Conservation (phyloP, 192 early-diverging fungal genomes). For the Pilaira anomala region DNA sequence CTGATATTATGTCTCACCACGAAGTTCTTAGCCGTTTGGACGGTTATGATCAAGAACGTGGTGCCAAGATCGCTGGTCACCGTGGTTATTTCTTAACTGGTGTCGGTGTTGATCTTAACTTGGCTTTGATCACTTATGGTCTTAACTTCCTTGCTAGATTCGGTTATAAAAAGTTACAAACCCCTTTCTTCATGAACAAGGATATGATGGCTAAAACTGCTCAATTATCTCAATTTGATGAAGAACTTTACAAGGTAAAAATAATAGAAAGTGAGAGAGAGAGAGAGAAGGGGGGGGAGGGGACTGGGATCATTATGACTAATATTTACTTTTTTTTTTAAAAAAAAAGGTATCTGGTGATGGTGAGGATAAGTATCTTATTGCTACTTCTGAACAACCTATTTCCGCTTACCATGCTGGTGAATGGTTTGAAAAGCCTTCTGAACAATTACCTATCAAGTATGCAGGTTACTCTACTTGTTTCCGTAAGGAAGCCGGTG, state of each 20-base stretch:
- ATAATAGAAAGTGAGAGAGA: neutral
- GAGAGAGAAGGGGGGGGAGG: neutral
- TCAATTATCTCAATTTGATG: constrained; percentile 95
- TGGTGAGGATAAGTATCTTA: constrained; percentile 92
- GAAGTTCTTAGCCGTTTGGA: constrained; percentile 90
- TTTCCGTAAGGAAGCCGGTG: constrained; percentile 99
- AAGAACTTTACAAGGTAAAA: constrained; percentile 89
- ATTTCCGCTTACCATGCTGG: constrained; percentile 94
- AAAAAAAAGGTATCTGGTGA: constrained; percentile 57
- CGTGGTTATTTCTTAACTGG: constrained; percentile 98
- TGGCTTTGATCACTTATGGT: constrained; percentile 96
- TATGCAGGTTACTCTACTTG: constrained; percentile 97
- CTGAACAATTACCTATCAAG: constrained; percentile 87
- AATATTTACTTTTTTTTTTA: neutral
- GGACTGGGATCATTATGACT: constrained; percentile 4
- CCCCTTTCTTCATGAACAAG: constrained; percentile 97
- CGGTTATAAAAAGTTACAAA: constrained; percentile 91
- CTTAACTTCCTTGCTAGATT: constrained; percentile 81
- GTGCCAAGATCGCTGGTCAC: constrained; percentile 95
- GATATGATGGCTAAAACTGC: constrained; percentile 98
- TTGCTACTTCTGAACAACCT: constrained; percentile 98
- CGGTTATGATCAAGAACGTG: constrained; percentile 86
- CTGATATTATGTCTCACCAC: constrained; percentile 78
- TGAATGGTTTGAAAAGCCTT: constrained; percentile 93
- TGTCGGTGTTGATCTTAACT: constrained; percentile 92